Base-by-base conservation (phyloP, 2,329 filamentous ascomycete genomes). In the Trichophyton benhamiae region DNA sequence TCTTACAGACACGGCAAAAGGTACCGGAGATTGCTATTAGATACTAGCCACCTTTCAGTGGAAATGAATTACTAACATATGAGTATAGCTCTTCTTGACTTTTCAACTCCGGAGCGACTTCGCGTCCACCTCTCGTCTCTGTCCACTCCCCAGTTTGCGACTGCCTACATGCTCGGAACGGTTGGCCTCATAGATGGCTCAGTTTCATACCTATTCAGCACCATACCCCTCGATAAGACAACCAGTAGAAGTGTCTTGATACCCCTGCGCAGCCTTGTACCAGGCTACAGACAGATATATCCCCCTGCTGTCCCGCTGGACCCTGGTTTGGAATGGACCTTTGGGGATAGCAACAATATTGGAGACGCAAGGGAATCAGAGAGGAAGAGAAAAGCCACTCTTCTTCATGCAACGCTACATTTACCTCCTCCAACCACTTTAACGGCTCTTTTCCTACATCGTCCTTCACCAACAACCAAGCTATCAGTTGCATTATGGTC, bases 161-260 rank as follows among this genome's bases (percentile, higher is more conserved):
- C 91, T 15, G 92, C 91, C 42, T 99, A 99, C 75, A 88, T 89
- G 48, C 83, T 99, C 52, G 90, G 91, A 63, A 95, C 87, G 48
- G 83, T 95, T 15, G 94, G 92, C 63, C 82, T 95, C 41, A 91
- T 99, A 59, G 92, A 97, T 76, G 94, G 94, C 72, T 96, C 91
- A n/a, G 83, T 99, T 62, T 95, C 91, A 13, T 99, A 97, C 76
- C 83, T 99, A 60, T 97, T 95, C 78, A 95, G 91, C 57, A 95
- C 90, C 2, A 80, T 94, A 7, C 86, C 90, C 11, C 81, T 97
- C 61, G 77, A 80, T 44, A 79, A 86, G 59, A 77, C 83, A 20
- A 76, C 77, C 65, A 90, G 80, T 74, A 83, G 84, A 74, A 95
- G 89, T 67, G 85, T 86, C 57, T 78, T 82, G 22, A 86, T 96